Evolutionary conservation across 148 eudicot species (phyloP).

Genomic region (Amaranthus palmeri): DNA sequence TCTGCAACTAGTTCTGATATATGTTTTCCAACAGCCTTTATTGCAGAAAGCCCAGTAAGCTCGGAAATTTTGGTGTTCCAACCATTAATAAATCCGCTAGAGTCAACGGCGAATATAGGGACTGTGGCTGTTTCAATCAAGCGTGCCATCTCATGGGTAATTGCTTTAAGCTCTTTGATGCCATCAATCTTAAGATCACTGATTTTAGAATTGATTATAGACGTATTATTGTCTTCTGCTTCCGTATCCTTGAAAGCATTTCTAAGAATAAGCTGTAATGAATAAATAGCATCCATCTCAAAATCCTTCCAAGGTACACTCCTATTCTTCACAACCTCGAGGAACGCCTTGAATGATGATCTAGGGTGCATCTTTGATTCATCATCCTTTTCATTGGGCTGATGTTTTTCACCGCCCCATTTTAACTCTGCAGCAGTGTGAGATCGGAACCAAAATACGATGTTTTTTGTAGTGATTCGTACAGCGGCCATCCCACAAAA

Average conservation of each 20-base stretch:
- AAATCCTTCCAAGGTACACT: slow-evolving; percentile 89
- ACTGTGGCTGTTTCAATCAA: slow-evolving; percentile 91
- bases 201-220: slow-evolving; percentile 50
- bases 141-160: slow-evolving; percentile 89
- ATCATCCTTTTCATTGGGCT: slow-evolving; percentile 62
- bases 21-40: slow-evolving; percentile 62
- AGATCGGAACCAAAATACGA: slow-evolving; percentile 91
- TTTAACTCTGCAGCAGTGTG: slow-evolving; percentile 74
- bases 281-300: slow-evolving; percentile 97
- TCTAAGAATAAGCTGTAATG: slow-evolving; percentile 85
- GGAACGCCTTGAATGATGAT: slow-evolving; percentile 89
- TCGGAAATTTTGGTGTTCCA: slow-evolving; percentile 91
- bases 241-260: slow-evolving; percentile 61
- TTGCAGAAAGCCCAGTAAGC: slow-evolving; percentile 64
- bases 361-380: slow-evolving; percentile 84
- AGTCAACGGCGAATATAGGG: slow-evolving; percentile 87
- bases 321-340: slow-evolving; percentile 80
- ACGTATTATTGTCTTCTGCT: slow-evolving; percentile 33
- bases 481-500: slow-evolving; percentile 94
- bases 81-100: slow-evolving; percentile 68
- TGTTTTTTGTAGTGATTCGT: slow-evolving; percentile 54
- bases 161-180: slow-evolving; percentile 63
- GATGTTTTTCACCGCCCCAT: slow-evolving; percentile 96
- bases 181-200: slow-evolving; percentile 69
- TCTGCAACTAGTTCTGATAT: slow-evolving; percentile 72